Percentiles rank a stretch among this genome's conserved stretches.
Conservation (phyloP, 2,329 filamentous ascomycete species). For the Pleomassaria siparia region DNA sequence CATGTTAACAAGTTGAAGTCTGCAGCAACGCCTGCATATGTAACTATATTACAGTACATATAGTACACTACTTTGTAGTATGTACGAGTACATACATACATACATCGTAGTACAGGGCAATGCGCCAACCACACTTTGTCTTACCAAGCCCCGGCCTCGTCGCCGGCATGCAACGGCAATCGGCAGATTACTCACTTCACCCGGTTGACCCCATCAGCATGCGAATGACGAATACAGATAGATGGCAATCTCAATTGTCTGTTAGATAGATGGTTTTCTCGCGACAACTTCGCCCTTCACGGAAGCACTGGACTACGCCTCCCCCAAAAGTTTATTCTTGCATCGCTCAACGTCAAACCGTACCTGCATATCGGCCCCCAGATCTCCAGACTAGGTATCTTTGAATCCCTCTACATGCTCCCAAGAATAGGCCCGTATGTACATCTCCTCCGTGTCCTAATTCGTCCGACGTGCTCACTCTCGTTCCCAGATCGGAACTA, state of each 20-base stretch:
- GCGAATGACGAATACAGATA: background rate
- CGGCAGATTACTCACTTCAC: too few species aligned
- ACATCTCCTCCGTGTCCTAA: background rate
- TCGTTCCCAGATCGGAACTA: too few species aligned
- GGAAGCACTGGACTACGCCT: background rate
- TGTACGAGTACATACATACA: too few species aligned
- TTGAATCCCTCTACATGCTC: constrained; percentile 3
- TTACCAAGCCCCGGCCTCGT: too few species aligned
- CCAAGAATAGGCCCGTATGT: constrained; percentile 11
- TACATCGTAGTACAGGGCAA: too few species aligned
- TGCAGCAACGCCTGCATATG: too few species aligned
- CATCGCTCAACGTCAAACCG: constrained; percentile 6
- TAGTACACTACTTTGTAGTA: too few species aligned
- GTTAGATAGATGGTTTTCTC: background rate
- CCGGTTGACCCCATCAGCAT: background rate
- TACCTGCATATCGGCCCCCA: constrained; percentile 30
- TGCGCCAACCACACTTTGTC: too few species aligned
- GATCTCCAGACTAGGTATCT: too few species aligned
- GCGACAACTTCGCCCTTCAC: constrained; percentile 5
- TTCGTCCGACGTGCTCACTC: too few species aligned
- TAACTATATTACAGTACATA: too few species aligned
- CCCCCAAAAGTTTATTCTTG: constrained; percentile 18
- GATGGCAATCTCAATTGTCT: background rate
- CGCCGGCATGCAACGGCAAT: too few species aligned
- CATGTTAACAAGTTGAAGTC: background rate